A percentile compares a stretch with the other conserved stretches of the same genome.
Evolutionary conservation across 2,329 filamentous ascomycete genomes (phyloP).

Genomic region (Aspergillus versicolor): DNA sequence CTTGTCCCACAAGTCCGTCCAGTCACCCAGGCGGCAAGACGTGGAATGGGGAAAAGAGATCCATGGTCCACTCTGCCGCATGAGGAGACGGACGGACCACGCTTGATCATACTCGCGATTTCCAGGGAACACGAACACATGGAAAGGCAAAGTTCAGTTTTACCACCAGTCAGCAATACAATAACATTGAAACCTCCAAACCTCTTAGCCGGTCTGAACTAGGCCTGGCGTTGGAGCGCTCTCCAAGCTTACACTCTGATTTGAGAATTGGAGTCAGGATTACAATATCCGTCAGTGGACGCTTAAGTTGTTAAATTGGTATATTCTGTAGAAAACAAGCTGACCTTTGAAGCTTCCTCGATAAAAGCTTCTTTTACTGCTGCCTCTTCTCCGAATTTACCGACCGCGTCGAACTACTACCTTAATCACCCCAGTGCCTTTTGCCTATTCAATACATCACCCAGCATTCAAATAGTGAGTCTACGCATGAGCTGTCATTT

Average conservation of each 20-base stretch:
- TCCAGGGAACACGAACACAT: not conserved
- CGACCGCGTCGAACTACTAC: too few species aligned
- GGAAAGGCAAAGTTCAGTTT: too few species aligned
- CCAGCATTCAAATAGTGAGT: too few species aligned
- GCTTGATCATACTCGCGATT: not conserved
- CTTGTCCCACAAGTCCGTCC: too few species aligned
- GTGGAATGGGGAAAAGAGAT: not conserved
- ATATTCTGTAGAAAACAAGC: not conserved
- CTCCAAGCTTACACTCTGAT: not conserved
- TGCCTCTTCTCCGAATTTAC: not conserved
- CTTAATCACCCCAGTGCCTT: too few species aligned
- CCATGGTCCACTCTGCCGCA: not conserved
- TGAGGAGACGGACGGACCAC: not conserved
- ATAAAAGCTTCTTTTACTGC: not conserved
- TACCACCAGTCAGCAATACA: too few species aligned
- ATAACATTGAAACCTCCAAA: too few species aligned
- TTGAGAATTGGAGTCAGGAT: not conserved
- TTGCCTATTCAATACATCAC: too few species aligned
- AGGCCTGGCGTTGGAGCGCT: too few species aligned
- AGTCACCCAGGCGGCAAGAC: not conserved
- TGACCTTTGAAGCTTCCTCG: not conserved
- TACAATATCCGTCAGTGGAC: not conserved
- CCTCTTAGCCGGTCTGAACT: too few species aligned
- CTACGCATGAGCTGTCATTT: too few species aligned
- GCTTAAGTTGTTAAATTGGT: not conserved